Base-by-base conservation (phyloP, 495 filamentous ascomycete species). In the Xylaria castorea region DNA sequence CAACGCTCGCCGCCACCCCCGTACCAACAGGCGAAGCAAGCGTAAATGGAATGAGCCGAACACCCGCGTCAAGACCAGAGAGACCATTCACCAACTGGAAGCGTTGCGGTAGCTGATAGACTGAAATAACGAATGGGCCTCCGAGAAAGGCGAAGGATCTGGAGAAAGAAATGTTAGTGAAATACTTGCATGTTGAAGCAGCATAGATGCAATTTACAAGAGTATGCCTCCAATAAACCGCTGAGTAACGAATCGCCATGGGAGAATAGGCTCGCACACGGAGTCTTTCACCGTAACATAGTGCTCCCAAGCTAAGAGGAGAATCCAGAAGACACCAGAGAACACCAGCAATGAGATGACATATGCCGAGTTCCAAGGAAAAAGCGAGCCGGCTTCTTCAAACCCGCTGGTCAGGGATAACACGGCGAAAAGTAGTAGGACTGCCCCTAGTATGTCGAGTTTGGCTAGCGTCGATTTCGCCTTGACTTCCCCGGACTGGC, bases 91-190 rank as follows among this genome's bases (percentile, higher is more conserved):
- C 83, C 5, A 86, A 64, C 65, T 88, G 84, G 51, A 86, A 85
- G 64, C 86, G 79, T 48, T 86, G 79, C 0, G 87, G 85, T 2
- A 90, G 71, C 46, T 83, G 82, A 11, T 87, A 83, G 5, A 86
- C 76, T 71, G 77, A 66, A 9, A 82, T 74, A 36, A 84, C 53
- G 8, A 71, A 50, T 0, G 73, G 66, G 11, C 72, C 76, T 11
- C 71, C 72, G 0, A 75, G 48, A 22, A 76, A 34, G 2, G 73
- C 30, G 9, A 69, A 20, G 18, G 16, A 61, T 42, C 38, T 42
- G 8, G 38, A 42, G 14, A 42, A 1, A 42, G n/a, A 42, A 42
- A 42, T 1, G 38, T 42, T 12, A 42, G 38, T 14, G 2, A 1
- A 42, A 14, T 42, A 42, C 11, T 42, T 42, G 38, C 38, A 12